These are phyloP conservation scores for Magnusiomyces fungicola DNA, from an alignment of 1,139 yeast genomes.

Conservation along the genomic window DNA sequence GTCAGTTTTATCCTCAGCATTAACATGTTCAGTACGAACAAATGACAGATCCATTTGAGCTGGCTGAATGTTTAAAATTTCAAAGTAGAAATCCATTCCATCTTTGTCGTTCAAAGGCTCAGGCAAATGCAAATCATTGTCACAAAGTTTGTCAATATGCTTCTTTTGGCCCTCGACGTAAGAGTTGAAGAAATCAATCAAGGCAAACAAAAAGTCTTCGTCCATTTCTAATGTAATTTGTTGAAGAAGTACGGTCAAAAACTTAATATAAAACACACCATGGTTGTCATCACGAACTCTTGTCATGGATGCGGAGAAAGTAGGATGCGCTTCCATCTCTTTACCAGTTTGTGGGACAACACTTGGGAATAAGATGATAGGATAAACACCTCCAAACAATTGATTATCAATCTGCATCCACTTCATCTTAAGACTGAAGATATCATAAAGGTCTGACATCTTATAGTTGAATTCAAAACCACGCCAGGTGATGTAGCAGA, in stretches of 20 bases:
- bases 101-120: slow-evolving; percentile 56
- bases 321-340: slow-evolving; percentile 85
- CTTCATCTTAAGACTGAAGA: slow-evolving; percentile 69
- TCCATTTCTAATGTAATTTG: slow-evolving; percentile 90
- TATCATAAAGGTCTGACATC: slow-evolving; percentile 79
- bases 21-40: slow-evolving; percentile 78
- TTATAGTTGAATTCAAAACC: slow-evolving; percentile 78
- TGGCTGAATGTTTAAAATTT: slow-evolving; percentile 88
- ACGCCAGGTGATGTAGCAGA: slow-evolving; percentile 70
- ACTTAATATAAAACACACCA: slow-evolving; percentile 84
- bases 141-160: slow-evolving; percentile 50
- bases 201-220: slow-evolving; percentile 82
- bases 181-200: slow-evolving; percentile 63
- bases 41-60: slow-evolving; percentile 82
- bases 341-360: slow-evolving; percentile 78
- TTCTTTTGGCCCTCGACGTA: slow-evolving; percentile 49
- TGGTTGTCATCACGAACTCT: slow-evolving; percentile 81
- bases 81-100: slow-evolving; percentile 78
- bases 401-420: slow-evolving; percentile 97
- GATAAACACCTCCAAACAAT: slow-evolving; percentile 79
- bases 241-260: slow-evolving; percentile 82
- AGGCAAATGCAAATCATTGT: slow-evolving; percentile 56
- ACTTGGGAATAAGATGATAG: slow-evolving; percentile 86
- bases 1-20: slow-evolving; percentile 51
- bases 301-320: slow-evolving; percentile 78